Percentiles rank a stretch among this genome's conserved stretches.
Conservation (phyloP, 257 asterid genomes). For the Solanum rostratum region DNA sequence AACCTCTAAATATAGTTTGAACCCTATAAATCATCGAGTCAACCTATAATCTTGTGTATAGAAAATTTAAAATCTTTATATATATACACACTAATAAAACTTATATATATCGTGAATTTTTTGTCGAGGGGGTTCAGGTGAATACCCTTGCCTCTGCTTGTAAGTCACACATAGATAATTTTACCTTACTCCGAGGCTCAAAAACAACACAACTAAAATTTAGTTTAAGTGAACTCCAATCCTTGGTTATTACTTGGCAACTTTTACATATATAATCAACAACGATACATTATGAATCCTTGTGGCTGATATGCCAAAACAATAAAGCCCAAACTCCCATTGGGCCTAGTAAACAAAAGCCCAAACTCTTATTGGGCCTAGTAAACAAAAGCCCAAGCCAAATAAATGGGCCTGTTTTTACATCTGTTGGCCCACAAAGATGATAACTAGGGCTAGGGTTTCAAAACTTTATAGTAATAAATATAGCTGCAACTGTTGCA, state of each 20-base stretch:
- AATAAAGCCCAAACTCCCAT: not conserved
- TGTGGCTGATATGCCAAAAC: not conserved
- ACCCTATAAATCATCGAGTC: accelerated
- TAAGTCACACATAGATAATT: not conserved
- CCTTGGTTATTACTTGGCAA: not conserved
- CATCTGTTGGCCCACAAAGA: not conserved
- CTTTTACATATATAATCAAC: not conserved
- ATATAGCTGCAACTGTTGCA: not conserved
- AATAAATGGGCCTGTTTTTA: not conserved
- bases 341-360: not conserved
- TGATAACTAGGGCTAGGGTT: not conserved
- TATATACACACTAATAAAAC: no score
- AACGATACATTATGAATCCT: not conserved
- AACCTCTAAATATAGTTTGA: no score
- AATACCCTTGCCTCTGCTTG: not conserved
- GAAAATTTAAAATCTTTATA: no score
- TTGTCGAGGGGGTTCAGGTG: not conserved
- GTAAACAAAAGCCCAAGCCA: not conserved
- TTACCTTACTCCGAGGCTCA: not conserved
- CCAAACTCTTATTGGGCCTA: not conserved
- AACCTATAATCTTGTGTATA: not conserved
- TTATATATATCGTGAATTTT: not conserved
- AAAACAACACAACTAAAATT: not conserved
- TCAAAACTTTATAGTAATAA: not conserved
- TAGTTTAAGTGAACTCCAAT: not conserved